Evolutionary conservation across 2,329 filamentous ascomycete species (phyloP).

Genomic region (Xylariaceae sp.): DNA sequence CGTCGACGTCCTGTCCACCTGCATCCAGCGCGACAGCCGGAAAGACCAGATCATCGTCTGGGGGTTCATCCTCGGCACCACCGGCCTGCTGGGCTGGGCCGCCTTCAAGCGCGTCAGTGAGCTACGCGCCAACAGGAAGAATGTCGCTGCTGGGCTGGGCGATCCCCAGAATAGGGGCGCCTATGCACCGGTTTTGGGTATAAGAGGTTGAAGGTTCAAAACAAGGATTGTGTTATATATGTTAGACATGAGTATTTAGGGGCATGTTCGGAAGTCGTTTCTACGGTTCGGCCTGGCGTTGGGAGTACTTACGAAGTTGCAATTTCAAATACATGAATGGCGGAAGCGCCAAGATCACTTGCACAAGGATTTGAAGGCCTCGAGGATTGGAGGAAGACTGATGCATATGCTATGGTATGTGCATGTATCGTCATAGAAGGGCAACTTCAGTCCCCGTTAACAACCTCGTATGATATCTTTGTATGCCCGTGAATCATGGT

Average conservation of each 20-base stretch:
- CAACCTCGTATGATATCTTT: neutral
- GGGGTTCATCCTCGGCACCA: constrained; percentile 66
- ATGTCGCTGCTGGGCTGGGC: constrained; percentile 12
- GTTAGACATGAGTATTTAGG: too few relatives aligned
- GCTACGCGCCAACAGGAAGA: constrained; percentile 42
- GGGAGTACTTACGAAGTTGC: constrained; percentile 4
- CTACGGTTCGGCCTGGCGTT: constrained; percentile 12
- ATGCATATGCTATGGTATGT: neutral
- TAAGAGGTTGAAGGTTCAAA: neutral
- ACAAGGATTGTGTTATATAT: too few relatives aligned
- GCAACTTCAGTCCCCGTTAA: neutral
- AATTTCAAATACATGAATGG: neutral
- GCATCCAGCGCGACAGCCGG: constrained; percentile 71
- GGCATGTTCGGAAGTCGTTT: too few relatives aligned
- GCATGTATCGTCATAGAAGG: neutral
- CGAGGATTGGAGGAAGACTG: neutral
- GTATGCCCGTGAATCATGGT: neutral
- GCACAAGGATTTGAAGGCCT: neutral
- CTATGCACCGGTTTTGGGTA: neutral
- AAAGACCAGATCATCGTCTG: constrained; percentile 73
- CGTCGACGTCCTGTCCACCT: constrained; percentile 66
- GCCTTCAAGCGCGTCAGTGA: constrained; percentile 58
- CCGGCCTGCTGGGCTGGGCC: constrained; percentile 67
- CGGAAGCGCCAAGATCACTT: too few relatives aligned
- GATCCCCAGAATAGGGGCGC: neutral